These are phyloP conservation scores for Arthrobotrys sphaeroides DNA, from an alignment of 2,329 filamentous ascomycete genomes.

Conservation along the genomic window DNA sequence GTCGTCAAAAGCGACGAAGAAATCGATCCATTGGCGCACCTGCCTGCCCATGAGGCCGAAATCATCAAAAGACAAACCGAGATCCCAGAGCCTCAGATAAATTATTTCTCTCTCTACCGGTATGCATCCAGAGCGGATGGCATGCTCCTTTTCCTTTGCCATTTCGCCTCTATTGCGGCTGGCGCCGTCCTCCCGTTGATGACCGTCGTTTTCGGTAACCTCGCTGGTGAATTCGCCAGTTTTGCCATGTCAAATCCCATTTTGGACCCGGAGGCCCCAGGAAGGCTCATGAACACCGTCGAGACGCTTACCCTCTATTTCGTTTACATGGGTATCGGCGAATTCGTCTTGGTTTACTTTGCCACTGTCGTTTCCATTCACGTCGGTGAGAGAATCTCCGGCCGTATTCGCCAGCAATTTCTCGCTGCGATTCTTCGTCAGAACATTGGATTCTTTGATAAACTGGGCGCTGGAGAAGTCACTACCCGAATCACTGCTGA, in stretches of 20 bases:
- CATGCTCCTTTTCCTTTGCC: slow-evolving; percentile 70
- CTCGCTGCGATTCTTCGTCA: slow-evolving; percentile 83
- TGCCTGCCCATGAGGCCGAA: slow-evolving; percentile 72
- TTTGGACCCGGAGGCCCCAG: slow-evolving; percentile 14
- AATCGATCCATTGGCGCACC: slow-evolving; percentile 69
- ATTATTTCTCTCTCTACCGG: slow-evolving; percentile 73
- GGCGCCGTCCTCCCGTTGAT: slow-evolving; percentile 81
- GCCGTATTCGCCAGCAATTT: slow-evolving; percentile 83
- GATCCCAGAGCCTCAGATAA: slow-evolving; percentile 71
- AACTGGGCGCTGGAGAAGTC: slow-evolving; percentile 89
- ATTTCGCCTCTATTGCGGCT: slow-evolving; percentile 73
- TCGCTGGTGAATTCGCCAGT: slow-evolving; percentile 76
- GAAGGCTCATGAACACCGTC: slow-evolving; percentile 37
- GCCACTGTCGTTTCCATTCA: slow-evolving; percentile 91
- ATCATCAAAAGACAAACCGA: slow-evolving; percentile 76
- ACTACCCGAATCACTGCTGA: slow-evolving; percentile 94
- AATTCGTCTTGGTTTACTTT: slow-evolving; percentile 80
- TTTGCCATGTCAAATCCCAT: slow-evolving; percentile 61
- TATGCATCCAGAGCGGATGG: slow-evolving; percentile 75
- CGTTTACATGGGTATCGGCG: slow-evolving; percentile 81
- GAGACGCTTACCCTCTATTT: slow-evolving; percentile 73
- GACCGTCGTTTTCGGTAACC: slow-evolving; percentile 81
- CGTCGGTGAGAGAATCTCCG: slow-evolving; percentile 79
- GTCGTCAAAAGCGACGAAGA: slow-evolving; percentile 60
- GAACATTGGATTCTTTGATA: slow-evolving; percentile 93